Base-by-base conservation (phyloP, 495 filamentous ascomycete species). In the Penicillium goetzii region DNA sequence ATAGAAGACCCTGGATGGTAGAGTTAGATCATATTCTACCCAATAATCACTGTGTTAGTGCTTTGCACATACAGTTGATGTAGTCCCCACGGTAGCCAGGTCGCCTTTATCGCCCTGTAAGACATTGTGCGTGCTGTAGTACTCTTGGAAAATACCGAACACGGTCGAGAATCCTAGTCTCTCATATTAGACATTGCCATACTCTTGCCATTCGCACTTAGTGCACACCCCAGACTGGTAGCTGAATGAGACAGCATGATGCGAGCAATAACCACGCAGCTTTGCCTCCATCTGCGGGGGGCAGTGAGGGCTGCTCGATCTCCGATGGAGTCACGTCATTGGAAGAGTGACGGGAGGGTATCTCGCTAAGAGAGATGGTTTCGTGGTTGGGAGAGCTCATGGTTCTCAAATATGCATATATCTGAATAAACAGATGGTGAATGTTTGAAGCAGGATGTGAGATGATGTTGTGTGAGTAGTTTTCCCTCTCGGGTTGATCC, bases 231-330 rank as follows among this genome's bases (percentile, higher is more conserved):
- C 87, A 91, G 15, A 89, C 78, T 23, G 89, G 76, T 10, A 81
- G 75, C 62, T 91, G 87, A 30, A 90, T 76, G 56, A 87, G 69
- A 72, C 87, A 89, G 67, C 80, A 84, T 2, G 84, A 85, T 4
- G 78, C 75, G 2, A 91, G 76, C 63, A 88, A 86, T 17, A 89
- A 70, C 85, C 85, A 90, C 4, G 88, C 89, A 38, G 84, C 81
- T 63, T 79, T 85, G 19, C 88, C 89, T 26, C 78, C 75, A 69
- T 91, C 88, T 8, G 76, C 81, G 5, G 78, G 82, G 1, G 86
- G 82, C n/a, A 90, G 74, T 3, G 69, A 25, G 3, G 63, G 64
- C 52, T 74, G 74, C 59, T 78, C 74, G 34, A 78, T 75, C 60
- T 75, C 76, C 7, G 41, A 30, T 53, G 58, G 10, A n/a, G 53